Conservation (phyloP, 768 basidiomycete genomes). For the Solioccasus polychromus region DNA sequence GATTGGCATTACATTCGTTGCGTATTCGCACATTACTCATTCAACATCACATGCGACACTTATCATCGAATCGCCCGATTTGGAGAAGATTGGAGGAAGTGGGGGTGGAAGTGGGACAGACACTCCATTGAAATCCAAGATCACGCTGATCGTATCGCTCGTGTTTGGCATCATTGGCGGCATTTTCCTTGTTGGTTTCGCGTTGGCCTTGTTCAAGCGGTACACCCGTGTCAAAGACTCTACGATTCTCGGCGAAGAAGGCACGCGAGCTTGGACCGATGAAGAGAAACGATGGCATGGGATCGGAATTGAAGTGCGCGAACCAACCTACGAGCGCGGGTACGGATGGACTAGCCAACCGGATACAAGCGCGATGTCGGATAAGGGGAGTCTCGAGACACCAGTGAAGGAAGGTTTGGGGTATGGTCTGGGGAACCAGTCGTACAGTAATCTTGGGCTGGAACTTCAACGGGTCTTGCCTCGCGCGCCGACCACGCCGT, state of each 20-base stretch:
- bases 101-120: constrained; percentile 35
- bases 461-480: constrained; percentile 51
- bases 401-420: constrained; percentile 16
- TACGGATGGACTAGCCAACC: constrained; percentile 32
- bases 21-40: constrained; percentile 62
- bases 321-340: constrained; percentile 17
- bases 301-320: constrained; percentile 34
- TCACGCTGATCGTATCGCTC: constrained; percentile 58
- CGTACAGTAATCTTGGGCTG: constrained; percentile 34
- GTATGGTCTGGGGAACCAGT: constrained; percentile 15
- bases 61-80: constrained; percentile 43
- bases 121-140: constrained; percentile 42
- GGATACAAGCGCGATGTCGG: constrained; percentile 25
- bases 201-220: constrained; percentile 54
- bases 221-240: constrained; percentile 59
- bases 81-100: constrained; percentile 35
- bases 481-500: constrained; percentile 41
- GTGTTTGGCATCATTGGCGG: constrained; percentile 63
- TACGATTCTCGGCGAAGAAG: constrained; percentile 59
- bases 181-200: constrained; percentile 48
- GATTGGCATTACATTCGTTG: constrained; percentile 59
- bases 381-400: constrained; percentile 33
- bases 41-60: constrained; percentile 69
- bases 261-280: constrained; percentile 53
- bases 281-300: constrained; percentile 72